Percentiles rank a stretch among this genome's conserved stretches.
Conservation (phyloP, 1,139 yeast genomes). For the Kodamaea fungicola region DNA sequence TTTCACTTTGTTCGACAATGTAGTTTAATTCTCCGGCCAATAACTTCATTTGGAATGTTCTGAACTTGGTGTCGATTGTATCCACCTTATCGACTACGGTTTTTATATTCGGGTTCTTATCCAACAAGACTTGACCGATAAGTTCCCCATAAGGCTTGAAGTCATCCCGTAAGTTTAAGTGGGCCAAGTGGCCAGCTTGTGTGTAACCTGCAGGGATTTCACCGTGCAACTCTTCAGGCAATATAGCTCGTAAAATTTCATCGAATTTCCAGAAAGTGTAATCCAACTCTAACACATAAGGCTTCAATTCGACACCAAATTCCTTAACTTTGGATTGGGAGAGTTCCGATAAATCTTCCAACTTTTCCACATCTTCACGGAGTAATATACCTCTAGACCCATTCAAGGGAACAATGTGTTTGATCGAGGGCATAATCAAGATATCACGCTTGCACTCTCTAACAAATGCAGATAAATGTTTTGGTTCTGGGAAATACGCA, state of each 20-base stretch:
- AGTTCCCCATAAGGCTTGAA: constrained; percentile 77
- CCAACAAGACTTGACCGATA: constrained; percentile 88
- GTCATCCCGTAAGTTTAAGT: constrained; percentile 78
- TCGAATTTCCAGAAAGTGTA: constrained; percentile 88
- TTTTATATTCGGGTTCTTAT: constrained; percentile 72
- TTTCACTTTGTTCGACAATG: constrained; percentile 82
- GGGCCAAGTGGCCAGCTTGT: constrained; percentile 94
- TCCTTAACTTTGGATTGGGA: constrained; percentile 47
- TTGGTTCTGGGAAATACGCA: constrained; percentile 68
- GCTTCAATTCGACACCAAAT: constrained; percentile 43
- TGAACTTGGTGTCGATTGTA: constrained; percentile 77
- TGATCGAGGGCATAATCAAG: constrained; percentile 58
- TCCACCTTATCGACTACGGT: constrained; percentile 96
- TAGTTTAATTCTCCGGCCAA: constrained; percentile 79
- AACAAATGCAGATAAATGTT: constrained; percentile 52
- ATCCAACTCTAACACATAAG: constrained; percentile 56
- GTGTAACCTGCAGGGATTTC: constrained; percentile 92
- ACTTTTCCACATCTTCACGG: constrained; percentile 45
- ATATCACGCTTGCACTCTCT: constrained; percentile 54
- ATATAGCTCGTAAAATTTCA: constrained; percentile 70
- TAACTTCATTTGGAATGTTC: constrained; percentile 92
- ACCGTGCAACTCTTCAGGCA: constrained; percentile 67
- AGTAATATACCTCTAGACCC: constrained; percentile 61
- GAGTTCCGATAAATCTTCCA: constrained; percentile 38
- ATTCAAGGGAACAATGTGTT: constrained; percentile 57